phyloP scores from a whole-genome alignment of 202 grass and related monocot species.

The Brachypodium distachyon region DNA sequence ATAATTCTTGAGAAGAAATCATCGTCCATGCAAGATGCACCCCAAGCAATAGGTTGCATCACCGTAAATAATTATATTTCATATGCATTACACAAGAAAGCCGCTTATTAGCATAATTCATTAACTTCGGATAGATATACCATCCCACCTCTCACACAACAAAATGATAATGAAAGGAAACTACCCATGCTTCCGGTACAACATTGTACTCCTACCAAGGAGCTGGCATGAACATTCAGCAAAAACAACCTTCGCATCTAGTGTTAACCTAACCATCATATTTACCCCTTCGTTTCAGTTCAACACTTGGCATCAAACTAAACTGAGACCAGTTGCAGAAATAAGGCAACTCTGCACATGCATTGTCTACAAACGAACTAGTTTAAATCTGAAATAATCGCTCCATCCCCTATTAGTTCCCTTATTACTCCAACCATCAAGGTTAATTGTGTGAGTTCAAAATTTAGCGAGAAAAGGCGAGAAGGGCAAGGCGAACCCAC shows the following conservation, averaged over 20 bases:
- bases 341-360: neutral
- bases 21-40: neutral
- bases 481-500: slow-evolving; percentile 24
- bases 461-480: neutral
- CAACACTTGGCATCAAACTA: no score
- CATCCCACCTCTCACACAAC: neutral
- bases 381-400: neutral
- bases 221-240: neutral
- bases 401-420: neutral
- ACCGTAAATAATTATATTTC: neutral
- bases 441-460: neutral
- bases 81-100: neutral
- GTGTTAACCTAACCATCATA: neutral
- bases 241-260: neutral
- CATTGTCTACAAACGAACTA: neutral
- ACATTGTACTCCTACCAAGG: neutral
- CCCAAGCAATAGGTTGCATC: neutral
- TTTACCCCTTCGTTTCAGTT: no score
- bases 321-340: neutral
- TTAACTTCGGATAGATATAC: neutral
- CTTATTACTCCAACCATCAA: neutral
- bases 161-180: neutral
- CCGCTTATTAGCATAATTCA: neutral
- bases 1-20: neutral
- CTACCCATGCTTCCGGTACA: neutral